Evolutionary conservation across 495 filamentous ascomycete species (phyloP).

Genomic region (Xylaria acuta): DNA sequence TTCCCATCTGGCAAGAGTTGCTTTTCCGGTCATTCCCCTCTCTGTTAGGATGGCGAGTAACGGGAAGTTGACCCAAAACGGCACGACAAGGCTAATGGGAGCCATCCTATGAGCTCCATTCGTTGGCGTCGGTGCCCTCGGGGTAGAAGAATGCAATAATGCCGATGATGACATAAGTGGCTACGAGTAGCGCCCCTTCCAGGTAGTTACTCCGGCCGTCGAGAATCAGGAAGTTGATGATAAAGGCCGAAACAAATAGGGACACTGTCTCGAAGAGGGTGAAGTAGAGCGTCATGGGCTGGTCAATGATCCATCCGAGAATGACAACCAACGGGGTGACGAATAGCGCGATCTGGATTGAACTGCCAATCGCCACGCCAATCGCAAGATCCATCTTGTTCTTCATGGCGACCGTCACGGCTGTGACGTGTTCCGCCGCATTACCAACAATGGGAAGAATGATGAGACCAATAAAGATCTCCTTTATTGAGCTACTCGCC

Average conservation of each 20-base stretch:
- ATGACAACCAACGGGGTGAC: constrained; percentile 88
- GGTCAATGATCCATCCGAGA: constrained; percentile 84
- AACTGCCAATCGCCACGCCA: constrained; percentile 85
- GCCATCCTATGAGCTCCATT: constrained; percentile 38
- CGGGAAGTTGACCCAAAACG: not conserved
- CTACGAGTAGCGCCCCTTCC: constrained; percentile 81
- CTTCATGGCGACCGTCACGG: constrained; percentile 85
- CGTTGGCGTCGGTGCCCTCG: constrained; percentile 54
- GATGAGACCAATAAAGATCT: constrained; percentile 88
- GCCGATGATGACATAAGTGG: constrained; percentile 82
- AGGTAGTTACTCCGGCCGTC: constrained; percentile 90
- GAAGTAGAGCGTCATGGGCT: constrained; percentile 88
- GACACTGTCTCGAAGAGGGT: constrained; percentile 90
- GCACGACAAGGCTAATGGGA: constrained; percentile 1
- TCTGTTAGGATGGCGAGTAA: not conserved
- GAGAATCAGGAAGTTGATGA: constrained; percentile 87
- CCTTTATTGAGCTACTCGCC: constrained; percentile 63
- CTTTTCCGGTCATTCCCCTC: not conserved
- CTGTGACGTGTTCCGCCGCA: constrained; percentile 90
- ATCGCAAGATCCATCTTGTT: constrained; percentile 98
- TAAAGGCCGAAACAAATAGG: constrained; percentile 85
- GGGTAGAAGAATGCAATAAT: constrained; percentile 72
- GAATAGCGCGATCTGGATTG: constrained; percentile 90
- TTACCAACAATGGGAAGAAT: constrained; percentile 91
- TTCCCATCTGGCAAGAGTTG: not conserved